These are phyloP conservation scores for Aphanomyces stellatus DNA, from an alignment of 352 stramenopile species.

Conservation along the genomic window DNA sequence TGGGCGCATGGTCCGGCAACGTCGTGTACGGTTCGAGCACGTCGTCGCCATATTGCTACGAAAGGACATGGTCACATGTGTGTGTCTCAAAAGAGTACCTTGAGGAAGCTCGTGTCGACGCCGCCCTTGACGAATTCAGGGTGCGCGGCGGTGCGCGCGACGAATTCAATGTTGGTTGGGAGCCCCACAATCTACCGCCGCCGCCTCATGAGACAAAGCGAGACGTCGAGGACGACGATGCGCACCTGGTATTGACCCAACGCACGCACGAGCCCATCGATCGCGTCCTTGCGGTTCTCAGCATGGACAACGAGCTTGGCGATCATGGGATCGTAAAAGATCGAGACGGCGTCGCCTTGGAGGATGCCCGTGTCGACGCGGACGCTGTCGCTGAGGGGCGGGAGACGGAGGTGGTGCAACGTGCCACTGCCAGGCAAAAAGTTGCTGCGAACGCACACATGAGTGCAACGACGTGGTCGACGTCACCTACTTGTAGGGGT, in stretches of 20 bases:
- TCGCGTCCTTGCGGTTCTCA: slow-evolving; percentile 65
- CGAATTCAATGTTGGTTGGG: slow-evolving; percentile 93
- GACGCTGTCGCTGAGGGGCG: slow-evolving; percentile 51
- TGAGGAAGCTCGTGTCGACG: slow-evolving; percentile 91
- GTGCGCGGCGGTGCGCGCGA: slow-evolving; percentile 83
- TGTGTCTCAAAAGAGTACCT: slow-evolving; percentile 14
- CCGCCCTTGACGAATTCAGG: slow-evolving; percentile 81
- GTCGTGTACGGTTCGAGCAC: slow-evolving; percentile 51
- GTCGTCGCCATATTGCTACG: slow-evolving; percentile 72
- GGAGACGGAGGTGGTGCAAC: slow-evolving; percentile 76
- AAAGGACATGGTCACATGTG: too few relatives aligned
- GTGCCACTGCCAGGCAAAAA: slow-evolving; percentile 88
- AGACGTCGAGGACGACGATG: too few relatives aligned
- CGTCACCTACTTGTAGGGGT: slow-evolving; percentile 75
- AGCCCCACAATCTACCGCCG: slow-evolving; percentile 85
- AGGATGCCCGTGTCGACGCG: slow-evolving; percentile 86
- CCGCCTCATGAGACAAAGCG: too few relatives aligned
- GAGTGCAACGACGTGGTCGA: background rate
- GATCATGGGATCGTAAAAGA: slow-evolving; percentile 94
- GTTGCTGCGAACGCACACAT: slow-evolving; percentile 32
- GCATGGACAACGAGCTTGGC: slow-evolving; percentile 91
- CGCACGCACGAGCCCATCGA: slow-evolving; percentile 74
- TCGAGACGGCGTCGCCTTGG: slow-evolving; percentile 84
- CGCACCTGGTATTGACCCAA: slow-evolving; percentile 85
- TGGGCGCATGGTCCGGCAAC: slow-evolving; percentile 53